Evolutionary conservation across 495 filamentous ascomycete genomes (phyloP).

Genomic region (Articulospora tetracladia): DNA sequence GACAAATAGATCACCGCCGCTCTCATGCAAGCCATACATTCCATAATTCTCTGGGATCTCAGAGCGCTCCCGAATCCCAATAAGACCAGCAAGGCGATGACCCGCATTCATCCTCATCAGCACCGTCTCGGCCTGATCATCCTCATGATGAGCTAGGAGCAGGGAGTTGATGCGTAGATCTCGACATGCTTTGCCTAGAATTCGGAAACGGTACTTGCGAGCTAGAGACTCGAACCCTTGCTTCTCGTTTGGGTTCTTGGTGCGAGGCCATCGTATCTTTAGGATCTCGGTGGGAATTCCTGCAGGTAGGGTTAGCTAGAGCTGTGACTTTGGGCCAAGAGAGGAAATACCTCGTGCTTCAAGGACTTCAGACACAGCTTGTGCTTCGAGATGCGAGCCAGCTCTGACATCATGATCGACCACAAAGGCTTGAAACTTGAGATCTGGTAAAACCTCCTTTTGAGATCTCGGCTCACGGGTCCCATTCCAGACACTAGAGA

Average conservation of each 20-base stretch:
- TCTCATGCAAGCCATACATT: conserved; percentile 64
- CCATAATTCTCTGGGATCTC: conserved; percentile 82
- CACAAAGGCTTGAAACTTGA: conserved; percentile 59
- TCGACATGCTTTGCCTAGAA: conserved; percentile 59
- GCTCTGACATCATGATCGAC: conserved; percentile 74
- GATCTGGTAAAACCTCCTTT: conserved; percentile 3
- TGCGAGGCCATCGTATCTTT: conserved; percentile 42
- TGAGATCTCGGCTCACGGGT: background rate
- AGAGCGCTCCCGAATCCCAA: conserved; percentile 58
- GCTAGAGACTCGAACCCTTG: conserved; percentile 76
- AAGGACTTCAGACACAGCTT: conserved; percentile 52
- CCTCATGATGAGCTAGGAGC: conserved; percentile 76
- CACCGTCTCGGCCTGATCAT: conserved; percentile 86
- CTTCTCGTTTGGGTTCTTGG: conserved; percentile 37
- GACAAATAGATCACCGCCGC: conserved; percentile 34
- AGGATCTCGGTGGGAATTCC: conserved; percentile 50
- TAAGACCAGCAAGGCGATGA: conserved; percentile 59
- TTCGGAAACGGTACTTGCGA: conserved; percentile 67
- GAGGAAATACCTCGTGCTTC: conserved; percentile 25
- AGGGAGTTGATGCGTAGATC: conserved; percentile 45
- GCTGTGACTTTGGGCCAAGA: background rate
- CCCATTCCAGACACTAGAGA: background rate
- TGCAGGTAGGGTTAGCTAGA: conserved; percentile 17
- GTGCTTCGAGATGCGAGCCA: conserved; percentile 67
- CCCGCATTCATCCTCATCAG: conserved; percentile 66